Evolutionary conservation across 2,329 filamentous ascomycete species (phyloP), one percentile per base, ranked within the genome.

Genomic region (Truncatella angustata): DNA sequence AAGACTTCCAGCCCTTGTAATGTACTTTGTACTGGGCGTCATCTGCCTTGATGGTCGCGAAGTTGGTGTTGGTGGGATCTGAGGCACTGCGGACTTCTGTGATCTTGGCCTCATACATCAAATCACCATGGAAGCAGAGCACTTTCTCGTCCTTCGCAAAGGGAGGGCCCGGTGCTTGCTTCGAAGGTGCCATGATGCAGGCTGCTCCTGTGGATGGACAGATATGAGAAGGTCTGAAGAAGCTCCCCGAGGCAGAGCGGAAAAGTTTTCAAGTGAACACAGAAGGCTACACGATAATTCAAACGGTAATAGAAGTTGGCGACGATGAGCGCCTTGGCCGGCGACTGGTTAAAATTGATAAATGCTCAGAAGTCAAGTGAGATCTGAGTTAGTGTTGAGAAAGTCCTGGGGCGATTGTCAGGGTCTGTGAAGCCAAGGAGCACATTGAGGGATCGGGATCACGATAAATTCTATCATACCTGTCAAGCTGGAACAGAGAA

Each of bases 1-100:
- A 97, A 70, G 93, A 92, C 79, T 99, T 99, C 94, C 94, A 99
- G 65, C 94, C 94, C 73, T 97, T 97, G 77, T 99, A 99, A 73
- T 99, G 94, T 51, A 99, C 89, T 66, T 90, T 89, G 75, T 96
- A 99, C 68, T 91, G 85, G 66, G 85, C 91, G 30, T 87, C 84
- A 55, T 86, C 75, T 18, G 73, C 87, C 68, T 85, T 50, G 52
- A 48, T 86, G 71, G 88, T 86, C 65, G 87, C 86, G 40, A 64
- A 80, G 77, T 69, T 76, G 74, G 61, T 80, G 50, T 48, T 80
- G 78, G 68, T 75, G 73, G 61, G 80, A 23, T 52, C 53, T 7
- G 55, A 50, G 30, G 52, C 53, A 21, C 48, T 52, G 37, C 54
- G 84, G 28, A 90, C 79, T 58, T 97, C 92, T 58, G 96, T 83